Conservation (phyloP, 805 yeast genomes). For the Myxozyma mucilagina region DNA sequence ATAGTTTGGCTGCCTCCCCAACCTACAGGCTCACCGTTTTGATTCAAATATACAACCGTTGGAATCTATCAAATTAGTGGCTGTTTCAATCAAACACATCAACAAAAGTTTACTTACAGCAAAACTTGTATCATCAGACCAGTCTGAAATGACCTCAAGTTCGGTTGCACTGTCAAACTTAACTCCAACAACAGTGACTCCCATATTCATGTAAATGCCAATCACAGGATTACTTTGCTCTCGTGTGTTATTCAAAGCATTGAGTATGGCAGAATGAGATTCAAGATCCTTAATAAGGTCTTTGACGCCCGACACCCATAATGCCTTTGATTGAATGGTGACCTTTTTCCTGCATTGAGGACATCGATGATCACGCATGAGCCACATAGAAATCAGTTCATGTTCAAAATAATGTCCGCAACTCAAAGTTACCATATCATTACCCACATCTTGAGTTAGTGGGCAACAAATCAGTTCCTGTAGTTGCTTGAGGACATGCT, state of each 20-base stretch:
- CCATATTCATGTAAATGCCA: slow-evolving; percentile 12
- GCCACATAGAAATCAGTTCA: slow-evolving; percentile 7
- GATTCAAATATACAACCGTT: slow-evolving; percentile 13
- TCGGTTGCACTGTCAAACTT: slow-evolving; percentile 3
- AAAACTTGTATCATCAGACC: slow-evolving; percentile 10
- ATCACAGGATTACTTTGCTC: not conserved
- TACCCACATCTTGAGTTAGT: not conserved
- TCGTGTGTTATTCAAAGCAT: not conserved
- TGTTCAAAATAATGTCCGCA: slow-evolving; percentile 23
- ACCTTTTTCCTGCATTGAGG: slow-evolving; percentile 16
- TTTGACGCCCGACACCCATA: slow-evolving; percentile 14
- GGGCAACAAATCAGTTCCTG: slow-evolving; percentile 17
- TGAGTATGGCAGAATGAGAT: not conserved
- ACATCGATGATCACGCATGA: slow-evolving; percentile 1
- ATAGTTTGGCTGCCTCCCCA: slow-evolving; percentile 18
- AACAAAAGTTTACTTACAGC: slow-evolving; percentile 7
- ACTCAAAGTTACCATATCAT: slow-evolving; percentile 20
- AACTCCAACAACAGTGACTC: slow-evolving; percentile 17
- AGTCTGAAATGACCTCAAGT: slow-evolving; percentile 4
- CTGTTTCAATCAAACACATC: not conserved
- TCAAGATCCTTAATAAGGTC: slow-evolving; percentile 21
- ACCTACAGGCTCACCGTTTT: not conserved
- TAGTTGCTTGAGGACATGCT: not conserved
- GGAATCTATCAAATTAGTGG: slow-evolving; percentile 11
- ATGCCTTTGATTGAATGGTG: slow-evolving; percentile 9